Evolutionary conservation across 2,329 filamentous ascomycete genomes (phyloP), one percentile per base, ranked within the genome.

Genomic region (Ilyonectria sp.): DNA sequence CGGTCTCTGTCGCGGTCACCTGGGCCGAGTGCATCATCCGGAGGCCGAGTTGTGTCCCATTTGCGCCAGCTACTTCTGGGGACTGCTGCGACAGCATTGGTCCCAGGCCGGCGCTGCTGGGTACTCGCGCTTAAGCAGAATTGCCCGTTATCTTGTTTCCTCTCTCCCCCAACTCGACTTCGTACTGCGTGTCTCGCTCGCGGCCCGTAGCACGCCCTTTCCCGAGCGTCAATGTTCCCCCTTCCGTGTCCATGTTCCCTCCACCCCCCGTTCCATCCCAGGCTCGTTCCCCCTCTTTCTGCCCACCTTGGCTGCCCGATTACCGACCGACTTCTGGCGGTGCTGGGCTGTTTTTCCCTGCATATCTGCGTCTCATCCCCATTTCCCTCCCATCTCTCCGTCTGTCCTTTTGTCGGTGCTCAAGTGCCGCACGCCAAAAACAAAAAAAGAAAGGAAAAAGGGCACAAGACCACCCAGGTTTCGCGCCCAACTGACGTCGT

Each of bases 1-100:
- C 71, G 66, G 73, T 75, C 66, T 55, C 55, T n/a, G 40, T 43
- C 49, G 56, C 56, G 50, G 56, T 60, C 63, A 65, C 63, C 57
- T 65, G 63, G 52, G 29, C 63, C 33, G 50, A 60, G 52, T 65
- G 57, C 63, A 50, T 35, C 52, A 56, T 65, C 57, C 23, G 52
- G 35, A 37, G 53, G 52, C 54, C 54, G 60, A 63, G 54, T 58
- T 44, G 44, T 58, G 60, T 58, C 46, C 53, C 17, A n/a, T n/a
- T 43, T n/a, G 15, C 17, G 8, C 40, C 40, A 43, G 40, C 17
- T 1, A 21, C 31, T 33, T 35, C n/a, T 17, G 15, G 44, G 17
- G 15, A n/a, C 17, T 29, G 7, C 29, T 23, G 21, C 43, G 19
- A 19, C 29, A 31, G 60, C 19, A 55, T 40, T 52, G 53, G 19